These are phyloP conservation scores for Rheum nobile DNA, from an alignment of 148 eudicot genomes.

Conservation along the genomic window DNA sequence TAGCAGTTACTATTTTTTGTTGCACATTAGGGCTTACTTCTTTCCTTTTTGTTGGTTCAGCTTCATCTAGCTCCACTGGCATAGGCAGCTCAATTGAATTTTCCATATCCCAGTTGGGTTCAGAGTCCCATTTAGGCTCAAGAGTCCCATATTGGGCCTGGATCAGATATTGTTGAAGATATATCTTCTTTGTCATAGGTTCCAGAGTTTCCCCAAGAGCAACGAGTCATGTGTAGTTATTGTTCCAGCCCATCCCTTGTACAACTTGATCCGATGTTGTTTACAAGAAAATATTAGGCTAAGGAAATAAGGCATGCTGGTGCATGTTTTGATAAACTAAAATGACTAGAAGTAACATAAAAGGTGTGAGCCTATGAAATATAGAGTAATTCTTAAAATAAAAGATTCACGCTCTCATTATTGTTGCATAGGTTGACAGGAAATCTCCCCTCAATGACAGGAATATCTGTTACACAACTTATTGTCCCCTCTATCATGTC, in stretches of 20 bases:
- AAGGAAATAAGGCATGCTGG: no score
- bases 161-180: conserved; percentile 96
- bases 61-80: conserved; percentile 37
- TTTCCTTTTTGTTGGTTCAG: conserved; percentile 20
- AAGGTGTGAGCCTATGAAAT: no score
- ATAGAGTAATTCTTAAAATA: no score
- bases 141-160: conserved; percentile 98
- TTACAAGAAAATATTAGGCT: no score
- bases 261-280: no score
- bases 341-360: no score
- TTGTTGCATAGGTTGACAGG: no score
- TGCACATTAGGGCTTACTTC: conserved; percentile 32
- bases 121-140: conserved; percentile 93
- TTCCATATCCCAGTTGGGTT: conserved; percentile 71
- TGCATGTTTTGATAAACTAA: no score
- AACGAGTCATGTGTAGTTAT: conserved; percentile 56
- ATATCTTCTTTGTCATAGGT: conserved; percentile 88
- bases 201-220: conserved; percentile 66
- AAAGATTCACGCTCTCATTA: no score
- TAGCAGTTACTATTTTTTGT: conserved; percentile 53
- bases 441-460: no score
- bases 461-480: no score
- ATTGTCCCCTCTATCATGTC: no score
- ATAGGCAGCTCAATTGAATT: conserved; percentile 84
- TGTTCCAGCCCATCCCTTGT: conserved; percentile 70